phyloP scores from a whole-genome alignment of 495 filamentous ascomycete species.

The Xylaria nigripes region DNA sequence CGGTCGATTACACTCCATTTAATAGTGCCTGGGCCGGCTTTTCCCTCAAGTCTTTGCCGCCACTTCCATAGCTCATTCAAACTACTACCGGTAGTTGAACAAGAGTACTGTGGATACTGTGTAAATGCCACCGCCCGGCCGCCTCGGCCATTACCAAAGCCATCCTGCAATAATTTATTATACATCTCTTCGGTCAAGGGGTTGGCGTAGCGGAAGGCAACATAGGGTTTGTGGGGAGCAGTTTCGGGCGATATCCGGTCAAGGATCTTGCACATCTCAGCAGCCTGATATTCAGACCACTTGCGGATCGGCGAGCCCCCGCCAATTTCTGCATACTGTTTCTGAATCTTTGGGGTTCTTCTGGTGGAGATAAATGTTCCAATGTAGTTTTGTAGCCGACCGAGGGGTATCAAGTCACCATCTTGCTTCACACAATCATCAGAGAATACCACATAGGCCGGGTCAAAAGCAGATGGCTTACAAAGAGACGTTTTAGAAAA shows the following conservation, averaged over 20 bases:
- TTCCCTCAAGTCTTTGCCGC: constrained; percentile 79
- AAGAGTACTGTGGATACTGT: constrained; percentile 99
- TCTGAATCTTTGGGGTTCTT: constrained; percentile 88
- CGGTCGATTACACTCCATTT: constrained; percentile 97
- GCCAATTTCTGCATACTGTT: constrained; percentile 92
- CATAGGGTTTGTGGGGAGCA: constrained; percentile 95
- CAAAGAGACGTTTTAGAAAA: constrained; percentile 92
- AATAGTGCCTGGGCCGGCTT: constrained; percentile 58
- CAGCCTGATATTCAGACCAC: constrained; percentile 91
- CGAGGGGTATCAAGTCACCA: constrained; percentile 91
- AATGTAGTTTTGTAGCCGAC: constrained; percentile 82
- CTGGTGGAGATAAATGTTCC: constrained; percentile 78
- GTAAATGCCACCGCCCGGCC: constrained; percentile 94
- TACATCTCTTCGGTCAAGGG: constrained; percentile 95
- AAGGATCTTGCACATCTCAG: constrained; percentile 92
- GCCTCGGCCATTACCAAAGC: constrained; percentile 77
- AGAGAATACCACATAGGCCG: neutral
- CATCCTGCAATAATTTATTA: constrained; percentile 68
- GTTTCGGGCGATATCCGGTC: constrained; percentile 85
- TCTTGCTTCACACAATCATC: constrained; percentile 55
- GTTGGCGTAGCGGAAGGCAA: constrained; percentile 94
- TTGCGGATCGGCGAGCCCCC: constrained; percentile 95
- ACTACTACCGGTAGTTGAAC: constrained; percentile 92
- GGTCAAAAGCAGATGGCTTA: constrained; percentile 30
- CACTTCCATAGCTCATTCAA: constrained; percentile 98